Base-by-base conservation (phyloP, 352 stramenopile genomes). In the Pythium graminicola region DNA sequence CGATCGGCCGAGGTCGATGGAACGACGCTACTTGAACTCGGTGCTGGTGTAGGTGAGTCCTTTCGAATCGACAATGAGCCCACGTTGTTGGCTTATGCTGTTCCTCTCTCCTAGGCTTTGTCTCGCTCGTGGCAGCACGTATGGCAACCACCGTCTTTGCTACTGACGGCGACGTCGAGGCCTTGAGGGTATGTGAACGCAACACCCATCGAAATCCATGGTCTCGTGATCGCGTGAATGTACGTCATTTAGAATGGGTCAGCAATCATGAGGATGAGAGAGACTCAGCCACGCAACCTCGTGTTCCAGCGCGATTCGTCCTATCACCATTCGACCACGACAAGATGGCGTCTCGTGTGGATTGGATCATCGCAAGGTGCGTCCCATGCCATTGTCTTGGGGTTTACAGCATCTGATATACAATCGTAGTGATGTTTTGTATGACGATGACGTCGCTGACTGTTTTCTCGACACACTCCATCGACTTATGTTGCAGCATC, bases 341-440 rank as follows among this genome's bases (percentile, higher is more conserved):
- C 7, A 3, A 17, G 1, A 6, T 38, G 11, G 2, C 26, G 4
- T 10, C 8, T 1, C n/a, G 26, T 7, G 9, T 64, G 36, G 56
- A 58, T 29, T 64, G 49, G 40, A 64, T 64, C 32, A 8, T 57
- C 1, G 56, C 54, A 4, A 62, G 73, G 76, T 85, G 57, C 9
- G 55, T 39, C 2, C 16, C 22, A 27, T 22, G 3, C 2, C n/a
- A 28, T 23, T 44, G 19, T 48, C 23, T 48, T 8, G n/a, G n/a
- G n/a, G n/a, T n/a, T n/a, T n/a, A n/a, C n/a, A n/a, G n/a, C n/a
- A n/a, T n/a, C n/a, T 20, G 7, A 39, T n/a, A 2, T 59, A 10
- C 14, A 13, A n/a, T 27, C 7, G 14, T 48, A 88, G 77, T 27
- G 75, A 88, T 20, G 72, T 88, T 3, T 83, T 89, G 36, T 86